These are phyloP conservation scores for Oryza longistaminata DNA, from an alignment of 176 grass and related monocot genomes.

Conservation along the genomic window DNA sequence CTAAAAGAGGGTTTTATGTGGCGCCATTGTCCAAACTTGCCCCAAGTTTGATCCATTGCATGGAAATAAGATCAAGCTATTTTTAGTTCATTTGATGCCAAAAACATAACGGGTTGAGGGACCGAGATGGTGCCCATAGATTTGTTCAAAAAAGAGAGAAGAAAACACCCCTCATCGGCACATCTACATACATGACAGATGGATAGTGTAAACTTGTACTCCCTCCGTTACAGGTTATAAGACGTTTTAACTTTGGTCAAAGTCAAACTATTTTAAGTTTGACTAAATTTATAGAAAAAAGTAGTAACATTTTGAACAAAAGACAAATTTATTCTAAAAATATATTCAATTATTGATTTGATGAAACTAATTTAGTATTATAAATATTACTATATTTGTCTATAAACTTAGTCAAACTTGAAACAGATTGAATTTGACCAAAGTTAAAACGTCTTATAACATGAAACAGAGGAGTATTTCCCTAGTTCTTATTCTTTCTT, in stretches of 20 bases:
- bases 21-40: background rate
- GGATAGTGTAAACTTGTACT: background rate
- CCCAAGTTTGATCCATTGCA: background rate
- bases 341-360: too few species aligned
- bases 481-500: background rate
- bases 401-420: too few species aligned
- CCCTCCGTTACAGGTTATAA: too few species aligned
- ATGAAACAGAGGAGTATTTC: background rate
- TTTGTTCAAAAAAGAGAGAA: background rate
- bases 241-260: too few species aligned
- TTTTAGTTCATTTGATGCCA: background rate
- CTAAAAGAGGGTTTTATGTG: conserved; percentile 8
- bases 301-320: too few species aligned
- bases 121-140: background rate
- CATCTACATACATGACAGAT: background rate
- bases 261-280: too few species aligned
- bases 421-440: too few species aligned
- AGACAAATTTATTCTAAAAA: too few species aligned
- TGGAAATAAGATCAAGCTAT: background rate
- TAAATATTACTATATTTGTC: too few species aligned
- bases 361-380: too few species aligned
- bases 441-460: too few species aligned
- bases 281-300: too few species aligned
- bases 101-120: background rate
- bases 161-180: background rate